Percentiles rank a stretch among this genome's conserved stretches.
Evolutionary conservation across 2,329 filamentous ascomycete species (phyloP).

Genomic region (Xylariomycetidae sp.): DNA sequence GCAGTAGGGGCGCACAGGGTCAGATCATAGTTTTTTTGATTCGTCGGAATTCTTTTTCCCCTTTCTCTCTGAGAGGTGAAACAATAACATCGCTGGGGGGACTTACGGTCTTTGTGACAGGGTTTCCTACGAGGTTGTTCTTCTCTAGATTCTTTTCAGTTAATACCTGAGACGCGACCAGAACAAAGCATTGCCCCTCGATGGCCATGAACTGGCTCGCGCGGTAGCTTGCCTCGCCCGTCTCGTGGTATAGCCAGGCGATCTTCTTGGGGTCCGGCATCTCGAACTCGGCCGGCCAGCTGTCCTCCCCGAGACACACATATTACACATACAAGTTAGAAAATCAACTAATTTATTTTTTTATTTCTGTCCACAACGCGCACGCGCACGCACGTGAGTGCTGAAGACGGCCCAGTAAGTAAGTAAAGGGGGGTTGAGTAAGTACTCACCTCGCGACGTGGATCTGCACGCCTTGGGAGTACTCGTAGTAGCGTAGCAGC

Average conservation of each 20-base stretch:
- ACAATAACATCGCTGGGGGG: not conserved
- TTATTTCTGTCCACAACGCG: constrained; percentile 1
- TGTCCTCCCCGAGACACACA: no score
- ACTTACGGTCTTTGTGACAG: constrained; percentile 30
- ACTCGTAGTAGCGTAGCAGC: constrained; percentile 35
- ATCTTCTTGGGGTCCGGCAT: constrained; percentile 31
- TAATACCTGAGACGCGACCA: constrained; percentile 34
- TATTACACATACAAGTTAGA: no score
- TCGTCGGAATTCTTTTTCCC: no score
- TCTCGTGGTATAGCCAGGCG: constrained; percentile 31
- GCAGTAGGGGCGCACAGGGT: not conserved
- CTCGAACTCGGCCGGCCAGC: constrained; percentile 30
- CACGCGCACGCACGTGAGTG: no score
- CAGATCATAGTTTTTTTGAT: no score
- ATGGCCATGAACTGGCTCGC: constrained; percentile 38
- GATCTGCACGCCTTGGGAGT: constrained; percentile 30
- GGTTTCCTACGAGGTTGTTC: constrained; percentile 33
- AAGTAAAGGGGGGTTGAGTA: constrained; percentile 1
- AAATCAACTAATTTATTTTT: not conserved
- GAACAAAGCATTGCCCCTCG: constrained; percentile 37
- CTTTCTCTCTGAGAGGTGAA: constrained; percentile 2
- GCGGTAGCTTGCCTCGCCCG: constrained; percentile 27
- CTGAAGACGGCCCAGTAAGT: no score
- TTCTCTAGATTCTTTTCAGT: constrained; percentile 35
- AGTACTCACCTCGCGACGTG: constrained; percentile 25